Evolutionary conservation across 2,329 filamentous ascomycete species (phyloP).

Genomic region (Mariannaea sp.): DNA sequence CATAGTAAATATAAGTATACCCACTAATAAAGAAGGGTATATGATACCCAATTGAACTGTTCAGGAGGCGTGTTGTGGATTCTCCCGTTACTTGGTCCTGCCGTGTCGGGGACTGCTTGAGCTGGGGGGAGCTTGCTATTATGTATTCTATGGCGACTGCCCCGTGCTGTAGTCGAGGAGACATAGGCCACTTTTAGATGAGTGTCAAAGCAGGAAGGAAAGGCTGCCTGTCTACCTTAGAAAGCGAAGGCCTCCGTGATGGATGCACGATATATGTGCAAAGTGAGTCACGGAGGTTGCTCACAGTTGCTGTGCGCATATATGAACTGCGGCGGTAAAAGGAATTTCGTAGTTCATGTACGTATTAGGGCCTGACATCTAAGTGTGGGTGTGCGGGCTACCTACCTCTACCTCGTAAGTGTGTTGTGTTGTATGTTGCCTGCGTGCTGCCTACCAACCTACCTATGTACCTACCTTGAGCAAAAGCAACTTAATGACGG

Average conservation of each 20-base stretch:
- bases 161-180: constrained; percentile 15
- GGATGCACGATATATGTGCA: background rate
- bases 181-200: constrained; percentile 7
- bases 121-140: constrained; percentile 17
- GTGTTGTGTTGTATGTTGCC: constrained; percentile 16
- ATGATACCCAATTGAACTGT: constrained; percentile 8
- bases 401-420: too few relatives aligned
- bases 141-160: constrained; percentile 12
- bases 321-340: background rate
- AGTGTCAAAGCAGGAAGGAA: constrained; percentile 1
- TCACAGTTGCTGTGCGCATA: constrained; percentile 1
- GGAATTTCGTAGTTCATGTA: constrained; percentile 38
- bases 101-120: constrained; percentile 15
- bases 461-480: too few relatives aligned
- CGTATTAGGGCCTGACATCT: constrained; percentile 37
- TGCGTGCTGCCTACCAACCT: constrained; percentile 22
- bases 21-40: background rate
- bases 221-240: background rate
- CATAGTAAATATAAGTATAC: background rate
- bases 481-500: too few relatives aligned
- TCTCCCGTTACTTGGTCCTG: constrained; percentile 23
- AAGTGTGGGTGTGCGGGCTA: constrained; percentile 36
- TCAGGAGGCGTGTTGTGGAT: constrained; percentile 19
- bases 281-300: background rate
- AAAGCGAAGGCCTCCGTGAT: background rate